These are phyloP conservation scores for Prunus persica DNA, from an alignment of 306 rosid genomes.

Conservation along the genomic window Prunus_persica_NCBIv2 NC_034009.1:24142001-24142500, in stretches of 20 bases:
- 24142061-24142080: conserved; percentile 95
- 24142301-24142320: not conserved
- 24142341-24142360: not conserved
- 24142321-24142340: not conserved
- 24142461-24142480: not conserved
- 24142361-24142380: not conserved
- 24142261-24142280: conserved; percentile 7
- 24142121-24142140: conserved; percentile 65
- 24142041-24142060: conserved; percentile 62
- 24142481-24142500: not conserved
- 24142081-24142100: conserved; percentile 96
- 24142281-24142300: not conserved
- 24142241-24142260: not conserved
- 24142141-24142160: conserved; percentile 68
- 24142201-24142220: conserved; percentile 60
- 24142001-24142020: conserved; percentile 68
- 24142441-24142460: not conserved
- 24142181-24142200: conserved; percentile 80
- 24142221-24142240: conserved; percentile 39
- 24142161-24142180: conserved; percentile 78
- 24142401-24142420: not conserved
- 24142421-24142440: not conserved
- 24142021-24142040: conserved; percentile 39
- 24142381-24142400: not conserved
- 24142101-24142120: conserved; percentile 79